A percentile compares a stretch with the other conserved stretches of the same genome.
Evolutionary conservation across 2,329 filamentous ascomycete species (phyloP).

Genomic region (Cercospora sp.): DNA sequence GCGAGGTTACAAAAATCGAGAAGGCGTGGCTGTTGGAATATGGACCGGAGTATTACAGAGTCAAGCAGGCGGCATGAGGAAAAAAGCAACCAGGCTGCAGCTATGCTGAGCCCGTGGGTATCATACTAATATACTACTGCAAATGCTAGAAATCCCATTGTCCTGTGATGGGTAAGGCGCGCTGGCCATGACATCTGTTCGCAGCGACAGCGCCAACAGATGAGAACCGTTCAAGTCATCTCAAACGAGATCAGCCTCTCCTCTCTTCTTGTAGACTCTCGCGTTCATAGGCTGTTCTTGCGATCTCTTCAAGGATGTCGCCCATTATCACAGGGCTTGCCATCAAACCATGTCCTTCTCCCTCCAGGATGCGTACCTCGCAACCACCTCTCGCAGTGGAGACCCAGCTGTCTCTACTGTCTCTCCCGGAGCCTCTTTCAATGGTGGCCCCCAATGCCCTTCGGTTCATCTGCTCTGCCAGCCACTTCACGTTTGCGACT

Average conservation of each 20-base stretch:
- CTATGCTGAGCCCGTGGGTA: not conserved
- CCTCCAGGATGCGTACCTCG: constrained; percentile 85
- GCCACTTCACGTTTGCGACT: constrained; percentile 91
- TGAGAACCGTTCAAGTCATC: not conserved
- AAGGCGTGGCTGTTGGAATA: constrained; percentile 91
- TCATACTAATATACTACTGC: constrained; percentile 4
- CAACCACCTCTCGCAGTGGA: constrained; percentile 59
- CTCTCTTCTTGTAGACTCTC: not conserved
- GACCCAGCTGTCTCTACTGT: constrained; percentile 17
- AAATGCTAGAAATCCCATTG: not conserved
- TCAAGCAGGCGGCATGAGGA: constrained; percentile 40
- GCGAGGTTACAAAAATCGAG: constrained; percentile 90
- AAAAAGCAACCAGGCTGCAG: constrained; percentile 3
- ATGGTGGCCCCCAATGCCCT: constrained; percentile 22
- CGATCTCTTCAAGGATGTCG: constrained; percentile 89
- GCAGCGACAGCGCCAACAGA: not conserved
- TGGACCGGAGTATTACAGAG: constrained; percentile 76
- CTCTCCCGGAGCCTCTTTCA: constrained; percentile 7
- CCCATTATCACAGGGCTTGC: constrained; percentile 92
- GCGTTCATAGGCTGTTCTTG: constrained; percentile 47
- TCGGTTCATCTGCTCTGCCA: constrained; percentile 80
- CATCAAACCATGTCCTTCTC: constrained; percentile 94
- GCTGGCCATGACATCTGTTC: not conserved
- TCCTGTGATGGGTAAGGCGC: not conserved
- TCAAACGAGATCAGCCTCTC: not conserved